phyloP scores from a whole-genome alignment of 2,329 filamentous ascomycete species.

The Scedosporium boydii region DNA sequence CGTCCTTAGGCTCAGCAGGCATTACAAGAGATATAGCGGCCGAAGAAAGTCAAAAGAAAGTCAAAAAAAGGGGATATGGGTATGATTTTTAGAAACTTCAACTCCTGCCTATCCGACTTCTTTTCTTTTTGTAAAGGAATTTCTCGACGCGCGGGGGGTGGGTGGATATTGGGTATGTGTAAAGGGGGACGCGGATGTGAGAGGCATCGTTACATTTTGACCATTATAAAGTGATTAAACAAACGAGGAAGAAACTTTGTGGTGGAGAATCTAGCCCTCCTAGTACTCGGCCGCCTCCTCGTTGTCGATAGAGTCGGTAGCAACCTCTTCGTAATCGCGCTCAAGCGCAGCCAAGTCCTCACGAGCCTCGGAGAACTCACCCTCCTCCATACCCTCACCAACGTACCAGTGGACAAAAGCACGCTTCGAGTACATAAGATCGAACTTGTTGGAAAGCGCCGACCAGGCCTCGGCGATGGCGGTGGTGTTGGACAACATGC shows the following conservation, averaged over 20 bases:
- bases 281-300: conserved; percentile 96
- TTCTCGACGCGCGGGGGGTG: background rate
- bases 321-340: conserved; percentile 98
- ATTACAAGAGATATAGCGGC: conserved; percentile 6
- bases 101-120: conserved; percentile 1
- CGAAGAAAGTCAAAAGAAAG: conserved; percentile 4
- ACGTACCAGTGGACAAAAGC: conserved; percentile 99
- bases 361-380: conserved; percentile 98
- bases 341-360: conserved; percentile 97
- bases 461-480: conserved; percentile 98
- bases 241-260: background rate
- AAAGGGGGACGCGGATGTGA: background rate
- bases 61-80: conserved; percentile 2
- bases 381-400: conserved; percentile 99
- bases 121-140: background rate
- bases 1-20: conserved; percentile 5
- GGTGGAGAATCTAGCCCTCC: conserved; percentile 10
- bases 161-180: background rate
- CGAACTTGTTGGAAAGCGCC: conserved; percentile 93
- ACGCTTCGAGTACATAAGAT: conserved; percentile 99
- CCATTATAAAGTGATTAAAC: conserved; percentile 1
- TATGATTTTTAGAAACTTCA: conserved; percentile 3
- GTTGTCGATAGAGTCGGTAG: conserved; percentile 82
- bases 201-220: conserved; percentile 4
- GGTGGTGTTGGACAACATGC: conserved; percentile 98